Evolutionary conservation across 164 flowering plant genomes (phyloP), one percentile per base, ranked within the genome.

Genomic region (Chimonanthus praecox): DNA sequence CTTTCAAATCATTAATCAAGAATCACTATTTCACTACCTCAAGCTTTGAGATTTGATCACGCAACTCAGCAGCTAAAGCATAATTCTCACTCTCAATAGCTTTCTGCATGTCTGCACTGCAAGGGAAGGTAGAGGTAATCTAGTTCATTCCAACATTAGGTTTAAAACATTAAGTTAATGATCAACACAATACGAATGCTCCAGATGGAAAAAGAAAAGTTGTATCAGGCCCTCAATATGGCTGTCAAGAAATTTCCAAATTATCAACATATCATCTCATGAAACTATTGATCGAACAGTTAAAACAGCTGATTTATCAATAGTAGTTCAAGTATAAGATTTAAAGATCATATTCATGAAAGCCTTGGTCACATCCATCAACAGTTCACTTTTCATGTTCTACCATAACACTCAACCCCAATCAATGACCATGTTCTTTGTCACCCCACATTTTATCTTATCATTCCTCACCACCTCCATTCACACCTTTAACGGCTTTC

Each of bases 1-100:
- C 7, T 8, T 21, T 33, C 7, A 54, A 54, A 13, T 58, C 47
- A 43, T 11, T 45, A 13, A 16, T 11, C 33, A 69, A 49, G 46
- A 48, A 58, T 49, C 48, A 60, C 58, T 45, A 8, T 13, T 58
- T 58, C n/a, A 44, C 47, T 20, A 76, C 78, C 88, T 91, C 97
- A 67, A 90, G 76, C 73, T 85, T 87, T 54, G 92, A 85, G 77
- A 94, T 87, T 83, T 86, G 76, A 83, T 94, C 97, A 8, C 97
- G 88, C 75, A 94, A 70, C 67, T 89, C 75, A 76, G 97, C 95
- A 74, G 99, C 99, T 84, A 82, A 79, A 60, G 85, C 84, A 83
- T 92, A 94, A 71, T 89, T 84, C 80, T 94, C 99, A 74, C 74
- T 80, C 81, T 89, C 88, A 80, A 94, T 84, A 68, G 97, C 97